These are phyloP conservation scores for Daldinia sp. DNA, from an alignment of 2,329 filamentous ascomycete species.

Conservation along the genomic window DNA sequence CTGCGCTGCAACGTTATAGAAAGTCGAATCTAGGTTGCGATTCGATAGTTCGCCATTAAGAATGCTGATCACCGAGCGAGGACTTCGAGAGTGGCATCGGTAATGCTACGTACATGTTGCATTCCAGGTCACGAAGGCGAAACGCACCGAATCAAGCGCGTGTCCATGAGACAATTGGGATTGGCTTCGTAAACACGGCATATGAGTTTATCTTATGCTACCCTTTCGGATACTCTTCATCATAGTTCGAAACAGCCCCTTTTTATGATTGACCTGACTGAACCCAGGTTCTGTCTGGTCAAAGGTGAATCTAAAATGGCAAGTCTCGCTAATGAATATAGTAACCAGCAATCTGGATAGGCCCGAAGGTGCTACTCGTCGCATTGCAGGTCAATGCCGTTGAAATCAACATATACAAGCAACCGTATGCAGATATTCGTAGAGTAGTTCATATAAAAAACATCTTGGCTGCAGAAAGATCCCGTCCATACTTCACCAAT, in stretches of 20 bases:
- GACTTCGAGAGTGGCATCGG: neutral
- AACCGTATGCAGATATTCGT: conserved; percentile 5
- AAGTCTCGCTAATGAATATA: neutral
- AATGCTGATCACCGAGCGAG: neutral
- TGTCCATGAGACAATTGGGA: conserved; percentile 2
- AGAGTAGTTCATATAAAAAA: conserved; percentile 15
- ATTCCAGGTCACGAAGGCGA: neutral
- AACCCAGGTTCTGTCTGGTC: neutral
- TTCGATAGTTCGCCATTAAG: conserved; percentile 15
- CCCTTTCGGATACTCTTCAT: neutral
- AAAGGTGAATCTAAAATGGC: neutral
- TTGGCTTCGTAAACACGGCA: conserved; percentile 10
- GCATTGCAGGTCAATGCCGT: conserved; percentile 28
- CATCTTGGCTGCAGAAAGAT: conserved; percentile 33
- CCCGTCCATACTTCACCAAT: conserved; percentile 14
- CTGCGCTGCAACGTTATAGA: conserved; percentile 6
- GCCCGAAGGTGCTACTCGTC: neutral
- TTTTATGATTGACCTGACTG: neutral
- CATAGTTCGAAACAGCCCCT: neutral
- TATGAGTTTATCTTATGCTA: conserved; percentile 1
- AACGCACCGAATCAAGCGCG: neutral
- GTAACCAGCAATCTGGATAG: conserved; percentile 11
- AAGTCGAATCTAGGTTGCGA: conserved; percentile 22
- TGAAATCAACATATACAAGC: conserved; percentile 4
- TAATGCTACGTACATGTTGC: neutral